A percentile compares a stretch with the other conserved stretches of the same genome.
phyloP scores from a whole-genome alignment of 108 stramenopile genomes.

The Cyclotella baltica region DNA sequence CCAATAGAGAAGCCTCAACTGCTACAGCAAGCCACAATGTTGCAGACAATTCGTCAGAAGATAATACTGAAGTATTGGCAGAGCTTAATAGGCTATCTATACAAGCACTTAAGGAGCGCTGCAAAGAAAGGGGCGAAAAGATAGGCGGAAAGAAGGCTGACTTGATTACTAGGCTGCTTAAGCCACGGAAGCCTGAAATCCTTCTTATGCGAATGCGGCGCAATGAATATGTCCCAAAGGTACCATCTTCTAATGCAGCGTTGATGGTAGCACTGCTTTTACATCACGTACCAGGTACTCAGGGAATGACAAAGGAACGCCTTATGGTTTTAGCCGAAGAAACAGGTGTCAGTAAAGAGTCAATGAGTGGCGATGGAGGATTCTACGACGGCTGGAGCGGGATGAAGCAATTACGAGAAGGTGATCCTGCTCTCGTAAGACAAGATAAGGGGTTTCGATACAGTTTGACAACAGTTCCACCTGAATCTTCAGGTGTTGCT shows the following conservation, averaged over 20 bases:
- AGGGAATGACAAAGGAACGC: conserved; percentile 62
- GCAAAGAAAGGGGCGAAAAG: conserved; percentile 56
- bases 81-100: conserved; percentile 48
- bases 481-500: conserved; percentile 48
- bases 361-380: conserved; percentile 67
- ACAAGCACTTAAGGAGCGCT: conserved; percentile 47
- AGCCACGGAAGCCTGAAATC: conserved; percentile 63
- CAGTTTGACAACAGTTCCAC: conserved; percentile 56
- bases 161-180: conserved; percentile 59
- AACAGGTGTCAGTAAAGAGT: conserved; percentile 64
- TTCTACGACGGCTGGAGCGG: conserved; percentile 67
- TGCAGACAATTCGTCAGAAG: not conserved
- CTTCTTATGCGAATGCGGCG: conserved; percentile 44
- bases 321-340: conserved; percentile 63
- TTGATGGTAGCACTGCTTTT: conserved; percentile 63
- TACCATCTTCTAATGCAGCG: conserved; percentile 57
- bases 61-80: conserved; percentile 7
- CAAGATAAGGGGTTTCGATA: conserved; percentile 52
- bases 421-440: conserved; percentile 65
- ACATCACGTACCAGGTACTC: conserved; percentile 49
- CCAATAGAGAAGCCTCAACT: not conserved
- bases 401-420: conserved; percentile 50
- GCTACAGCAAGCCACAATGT: not conserved
- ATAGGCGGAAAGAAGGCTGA: conserved; percentile 59
- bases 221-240: conserved; percentile 62